A percentile compares a stretch with the other conserved stretches of the same genome.
Conservation (phyloP, 306 rosid genomes). For the Malus orientalis region DNA sequence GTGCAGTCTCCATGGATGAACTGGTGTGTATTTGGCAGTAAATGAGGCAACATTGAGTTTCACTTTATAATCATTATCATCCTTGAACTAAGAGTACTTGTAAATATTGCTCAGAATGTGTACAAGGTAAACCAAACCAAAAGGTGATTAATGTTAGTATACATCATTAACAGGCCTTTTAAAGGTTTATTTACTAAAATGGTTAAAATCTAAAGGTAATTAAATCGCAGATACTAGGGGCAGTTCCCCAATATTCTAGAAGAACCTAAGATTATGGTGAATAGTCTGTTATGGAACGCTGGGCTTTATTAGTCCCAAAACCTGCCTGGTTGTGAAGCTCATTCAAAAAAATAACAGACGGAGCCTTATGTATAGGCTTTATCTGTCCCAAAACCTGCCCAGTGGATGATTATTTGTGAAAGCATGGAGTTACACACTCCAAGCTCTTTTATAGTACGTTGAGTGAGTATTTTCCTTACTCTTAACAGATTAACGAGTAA, state of each 20-base stretch:
- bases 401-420: too few species aligned
- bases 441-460: not conserved
- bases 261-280: not conserved
- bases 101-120: not conserved
- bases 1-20: constrained; percentile 68
- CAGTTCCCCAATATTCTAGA: not conserved
- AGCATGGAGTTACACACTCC: not conserved
- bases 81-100: not conserved
- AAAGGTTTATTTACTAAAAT: not conserved
- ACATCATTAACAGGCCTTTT: not conserved
- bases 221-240: not conserved
- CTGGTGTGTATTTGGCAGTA: constrained; percentile 46
- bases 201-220: not conserved
- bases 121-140: not conserved
- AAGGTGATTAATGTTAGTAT: not conserved
- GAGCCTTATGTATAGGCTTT: too few species aligned
- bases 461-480: not conserved
- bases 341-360: not conserved
- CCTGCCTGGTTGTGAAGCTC: not conserved
- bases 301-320: not conserved
- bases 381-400: too few species aligned
- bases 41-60: constrained; percentile 4
- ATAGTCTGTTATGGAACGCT: not conserved
- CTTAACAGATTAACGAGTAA: not conserved
- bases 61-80: constrained; percentile 13